Conservation (phyloP, 805 yeast genomes). For the Starmerella powellii region DNA sequence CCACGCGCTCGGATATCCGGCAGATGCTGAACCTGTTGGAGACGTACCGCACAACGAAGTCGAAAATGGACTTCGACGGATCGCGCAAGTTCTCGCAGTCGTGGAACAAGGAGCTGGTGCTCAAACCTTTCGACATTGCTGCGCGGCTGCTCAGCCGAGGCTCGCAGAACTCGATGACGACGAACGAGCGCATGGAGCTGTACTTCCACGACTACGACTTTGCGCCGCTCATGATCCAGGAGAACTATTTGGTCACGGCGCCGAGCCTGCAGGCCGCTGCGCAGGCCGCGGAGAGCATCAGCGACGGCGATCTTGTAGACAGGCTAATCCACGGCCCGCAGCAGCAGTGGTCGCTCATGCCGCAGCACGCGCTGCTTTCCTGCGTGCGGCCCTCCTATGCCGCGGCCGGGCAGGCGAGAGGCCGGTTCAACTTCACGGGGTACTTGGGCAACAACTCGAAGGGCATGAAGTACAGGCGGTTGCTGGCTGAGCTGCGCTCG, state of each 20-base stretch:
- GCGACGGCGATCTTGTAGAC: slow-evolving; percentile 75
- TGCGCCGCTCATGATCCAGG: slow-evolving; percentile 92
- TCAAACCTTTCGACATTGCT: slow-evolving; percentile 86
- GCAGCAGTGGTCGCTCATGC: slow-evolving; percentile 89
- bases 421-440: slow-evolving; percentile 64
- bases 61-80: slow-evolving; percentile 48
- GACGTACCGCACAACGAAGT: slow-evolving; percentile 66
- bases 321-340: slow-evolving; percentile 75
- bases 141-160: slow-evolving; percentile 44
- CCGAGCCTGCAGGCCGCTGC: slow-evolving; percentile 51
- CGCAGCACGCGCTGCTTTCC: slow-evolving; percentile 78
- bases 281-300: slow-evolving; percentile 73
- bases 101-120: slow-evolving; percentile 83
- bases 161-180: slow-evolving; percentile 26
- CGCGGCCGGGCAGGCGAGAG: slow-evolving; percentile 58
- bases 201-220: slow-evolving; percentile 92
- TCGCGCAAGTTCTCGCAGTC: slow-evolving; percentile 48
- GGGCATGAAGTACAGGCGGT: slow-evolving; percentile 59
- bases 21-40: slow-evolving; percentile 85
- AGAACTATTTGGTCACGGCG: slow-evolving; percentile 62
- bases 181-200: slow-evolving; percentile 74
- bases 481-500: slow-evolving; percentile 77
- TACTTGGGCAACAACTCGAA: slow-evolving; percentile 90
- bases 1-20: slow-evolving; percentile 83
- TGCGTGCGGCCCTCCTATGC: slow-evolving; percentile 61